Conservation (phyloP, 2,329 filamentous ascomycete genomes). For the Arthrobotrys entomopaga region DNA sequence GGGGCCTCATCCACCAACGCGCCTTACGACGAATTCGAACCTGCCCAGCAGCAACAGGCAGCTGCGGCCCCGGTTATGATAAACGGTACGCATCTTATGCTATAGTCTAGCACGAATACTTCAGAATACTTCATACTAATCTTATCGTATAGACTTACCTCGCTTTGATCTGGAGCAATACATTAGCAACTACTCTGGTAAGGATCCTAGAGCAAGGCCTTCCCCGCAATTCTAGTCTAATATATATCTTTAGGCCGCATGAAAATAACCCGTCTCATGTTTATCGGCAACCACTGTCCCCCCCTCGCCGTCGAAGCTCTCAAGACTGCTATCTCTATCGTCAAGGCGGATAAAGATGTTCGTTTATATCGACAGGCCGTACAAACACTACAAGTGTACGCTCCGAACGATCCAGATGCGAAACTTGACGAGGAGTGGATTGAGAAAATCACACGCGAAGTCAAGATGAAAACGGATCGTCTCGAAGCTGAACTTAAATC, state of each 20-base stretch:
- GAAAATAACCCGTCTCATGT: slow-evolving; percentile 70
- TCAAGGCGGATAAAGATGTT: slow-evolving; percentile 79
- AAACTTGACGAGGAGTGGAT: slow-evolving; percentile 78
- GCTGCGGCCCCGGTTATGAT: slow-evolving; percentile 25
- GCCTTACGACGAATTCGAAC: slow-evolving; percentile 39
- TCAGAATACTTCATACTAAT: not conserved
- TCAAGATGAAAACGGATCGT: slow-evolving; percentile 74
- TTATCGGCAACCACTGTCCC: slow-evolving; percentile 82
- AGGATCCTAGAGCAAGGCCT: not conserved
- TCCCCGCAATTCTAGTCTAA: not conserved
- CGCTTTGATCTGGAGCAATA: slow-evolving; percentile 94
- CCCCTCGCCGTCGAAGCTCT: slow-evolving; percentile 82
- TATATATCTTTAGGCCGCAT: slow-evolving; percentile 35
- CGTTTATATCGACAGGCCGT: slow-evolving; percentile 75
- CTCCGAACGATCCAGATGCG: slow-evolving; percentile 75
- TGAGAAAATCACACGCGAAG: slow-evolving; percentile 70
- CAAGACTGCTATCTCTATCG: slow-evolving; percentile 78
- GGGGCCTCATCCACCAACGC: slow-evolving; percentile 41
- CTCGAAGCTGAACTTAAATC: slow-evolving; percentile 86
- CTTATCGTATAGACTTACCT: slow-evolving; percentile 70
- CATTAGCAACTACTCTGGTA: slow-evolving; percentile 87
- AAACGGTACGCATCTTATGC: slow-evolving; percentile 17
- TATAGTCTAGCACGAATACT: not conserved
- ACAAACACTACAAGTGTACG: slow-evolving; percentile 71
- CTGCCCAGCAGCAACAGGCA: slow-evolving; percentile 6